These are phyloP conservation scores for Yamadazyma diospyri DNA, from an alignment of 1,139 yeast genomes.

Conservation along the genomic window DNA sequence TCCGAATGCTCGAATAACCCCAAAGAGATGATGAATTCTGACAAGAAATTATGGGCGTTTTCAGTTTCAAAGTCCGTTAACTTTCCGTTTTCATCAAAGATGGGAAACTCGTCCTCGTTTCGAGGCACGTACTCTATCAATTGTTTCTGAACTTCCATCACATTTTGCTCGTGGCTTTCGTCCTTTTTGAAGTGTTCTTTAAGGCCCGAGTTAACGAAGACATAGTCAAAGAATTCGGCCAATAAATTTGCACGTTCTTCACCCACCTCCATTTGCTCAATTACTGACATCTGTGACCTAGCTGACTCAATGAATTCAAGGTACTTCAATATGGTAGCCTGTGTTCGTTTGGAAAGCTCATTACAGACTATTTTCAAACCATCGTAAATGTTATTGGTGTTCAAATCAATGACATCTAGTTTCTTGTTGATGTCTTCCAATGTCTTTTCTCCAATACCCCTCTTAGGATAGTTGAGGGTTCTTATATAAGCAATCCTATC, in stretches of 20 bases:
- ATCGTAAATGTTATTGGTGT: slow-evolving; percentile 3
- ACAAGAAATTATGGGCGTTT: slow-evolving; percentile 32
- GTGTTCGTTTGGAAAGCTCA: slow-evolving; percentile 3
- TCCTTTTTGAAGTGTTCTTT: slow-evolving; percentile 26
- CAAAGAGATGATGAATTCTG: slow-evolving; percentile 56
- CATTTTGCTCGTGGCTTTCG: slow-evolving; percentile 27
- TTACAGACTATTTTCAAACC: not conserved
- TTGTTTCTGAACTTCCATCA: slow-evolving; percentile 43
- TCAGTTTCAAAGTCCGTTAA: not conserved
- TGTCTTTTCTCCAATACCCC: slow-evolving; percentile 69
- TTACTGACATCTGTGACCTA: slow-evolving; percentile 12
- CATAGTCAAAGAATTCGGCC: slow-evolving; percentile 21
- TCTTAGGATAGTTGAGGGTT: slow-evolving; percentile 56
- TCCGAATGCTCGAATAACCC: slow-evolving; percentile 45
- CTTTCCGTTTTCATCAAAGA: not conserved
- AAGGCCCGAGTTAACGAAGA: slow-evolving; percentile 31
- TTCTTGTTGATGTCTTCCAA: slow-evolving; percentile 28
- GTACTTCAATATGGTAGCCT: slow-evolving; percentile 20
- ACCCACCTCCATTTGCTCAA: slow-evolving; percentile 6
- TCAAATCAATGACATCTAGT: slow-evolving; percentile 7
- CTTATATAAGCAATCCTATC: slow-evolving; percentile 61
- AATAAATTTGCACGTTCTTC: slow-evolving; percentile 7
- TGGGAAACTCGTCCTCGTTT: slow-evolving; percentile 49
- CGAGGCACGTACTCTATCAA: slow-evolving; percentile 44
- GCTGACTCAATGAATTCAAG: slow-evolving; percentile 29